A percentile compares a stretch with the other conserved stretches of the same genome.
Conservation (phyloP, 2,329 filamentous ascomycete species). For the Cytospora chrysosperma region DNA sequence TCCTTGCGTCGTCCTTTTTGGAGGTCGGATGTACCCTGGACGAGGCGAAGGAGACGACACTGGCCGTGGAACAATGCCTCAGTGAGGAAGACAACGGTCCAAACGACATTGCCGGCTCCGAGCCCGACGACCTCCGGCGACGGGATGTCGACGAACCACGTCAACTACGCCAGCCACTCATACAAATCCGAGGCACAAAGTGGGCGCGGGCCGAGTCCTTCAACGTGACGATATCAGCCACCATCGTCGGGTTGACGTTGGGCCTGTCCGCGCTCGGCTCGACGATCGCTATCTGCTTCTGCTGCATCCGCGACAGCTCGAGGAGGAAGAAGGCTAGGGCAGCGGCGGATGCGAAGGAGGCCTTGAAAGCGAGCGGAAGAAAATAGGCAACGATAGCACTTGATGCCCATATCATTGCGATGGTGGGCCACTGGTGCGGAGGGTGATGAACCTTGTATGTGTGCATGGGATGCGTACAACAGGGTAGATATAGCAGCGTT, state of each 20-base stretch:
- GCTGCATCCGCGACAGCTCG: not conserved
- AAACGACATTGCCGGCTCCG: not conserved
- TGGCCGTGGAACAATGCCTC: conserved; percentile 1
- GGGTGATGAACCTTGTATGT: not conserved
- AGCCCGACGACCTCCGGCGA: not conserved
- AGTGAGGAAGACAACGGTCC: not conserved
- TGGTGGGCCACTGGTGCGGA: not conserved
- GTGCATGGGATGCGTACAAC: not conserved
- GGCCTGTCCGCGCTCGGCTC: not conserved
- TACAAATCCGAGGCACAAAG: not conserved
- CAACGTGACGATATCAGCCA: not conserved
- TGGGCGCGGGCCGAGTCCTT: not conserved
- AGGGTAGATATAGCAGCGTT: not conserved
- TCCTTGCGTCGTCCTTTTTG: not conserved
- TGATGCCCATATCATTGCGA: not conserved
- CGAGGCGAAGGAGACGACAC: not conserved
- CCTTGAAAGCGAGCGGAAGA: not conserved
- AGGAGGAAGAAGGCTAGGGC: not conserved
- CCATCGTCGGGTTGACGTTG: not conserved
- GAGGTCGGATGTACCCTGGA: not conserved
- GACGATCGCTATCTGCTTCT: not conserved
- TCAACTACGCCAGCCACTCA: too few species aligned
- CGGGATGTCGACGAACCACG: not conserved
- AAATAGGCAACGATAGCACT: not conserved
- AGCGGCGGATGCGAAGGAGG: not conserved